Conservation (phyloP, 768 basidiomycete species). For the Cubamyces lactineus region DNA sequence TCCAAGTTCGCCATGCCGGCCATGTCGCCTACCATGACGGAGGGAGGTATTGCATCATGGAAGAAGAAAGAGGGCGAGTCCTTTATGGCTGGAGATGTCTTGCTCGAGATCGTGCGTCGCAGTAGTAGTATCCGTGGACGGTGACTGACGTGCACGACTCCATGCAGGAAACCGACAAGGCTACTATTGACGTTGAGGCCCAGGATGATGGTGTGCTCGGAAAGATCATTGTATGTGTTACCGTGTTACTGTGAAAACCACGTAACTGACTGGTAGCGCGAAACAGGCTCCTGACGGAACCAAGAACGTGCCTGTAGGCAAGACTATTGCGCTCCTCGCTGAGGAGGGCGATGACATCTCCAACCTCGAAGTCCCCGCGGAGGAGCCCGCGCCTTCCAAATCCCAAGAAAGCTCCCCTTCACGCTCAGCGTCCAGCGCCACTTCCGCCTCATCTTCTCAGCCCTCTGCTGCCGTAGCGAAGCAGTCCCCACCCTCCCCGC, state of each 20-base stretch:
- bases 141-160: not conserved
- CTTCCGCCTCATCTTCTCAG: conserved; percentile 29
- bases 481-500: conserved; percentile 18
- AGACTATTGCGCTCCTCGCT: conserved; percentile 87
- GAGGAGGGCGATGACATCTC: conserved; percentile 97
- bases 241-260: not conserved
- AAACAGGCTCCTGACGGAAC: conserved; percentile 72
- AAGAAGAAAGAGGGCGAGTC: conserved; percentile 85
- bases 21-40: conserved; percentile 97
- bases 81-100: conserved; percentile 80
- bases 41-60: conserved; percentile 90
- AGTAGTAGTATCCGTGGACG: not conserved
- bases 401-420: conserved; percentile 29
- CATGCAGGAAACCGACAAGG: conserved; percentile 87
- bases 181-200: conserved; percentile 98
- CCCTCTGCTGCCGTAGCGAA: conserved; percentile 20
- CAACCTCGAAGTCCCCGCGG: conserved; percentile 67
- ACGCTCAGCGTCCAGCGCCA: conserved; percentile 26
- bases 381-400: conserved; percentile 36
- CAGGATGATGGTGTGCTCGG: conserved; percentile 95
- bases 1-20: conserved; percentile 90
- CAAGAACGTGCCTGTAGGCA: conserved; percentile 86
- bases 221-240: conserved; percentile 74
- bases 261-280: not conserved
- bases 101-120: conserved; percentile 82